These are phyloP conservation scores for Microcyclospora pomicola DNA, from an alignment of 2,329 filamentous ascomycete genomes.

Conservation along the genomic window DNA sequence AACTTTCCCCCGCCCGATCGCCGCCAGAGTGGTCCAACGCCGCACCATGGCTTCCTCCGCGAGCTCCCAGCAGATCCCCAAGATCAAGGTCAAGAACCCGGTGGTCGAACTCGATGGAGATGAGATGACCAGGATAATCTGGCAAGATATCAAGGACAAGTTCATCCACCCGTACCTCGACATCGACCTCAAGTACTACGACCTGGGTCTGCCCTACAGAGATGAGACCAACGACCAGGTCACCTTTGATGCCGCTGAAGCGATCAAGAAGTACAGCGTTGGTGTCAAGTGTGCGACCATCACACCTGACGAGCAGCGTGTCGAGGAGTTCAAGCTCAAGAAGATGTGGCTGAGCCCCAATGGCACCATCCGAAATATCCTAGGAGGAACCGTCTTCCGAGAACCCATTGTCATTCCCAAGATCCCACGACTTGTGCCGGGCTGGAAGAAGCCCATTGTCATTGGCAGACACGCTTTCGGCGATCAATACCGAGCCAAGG, in stretches of 20 bases:
- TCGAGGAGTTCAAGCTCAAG: slow-evolving; percentile 98
- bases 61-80: slow-evolving; percentile 35
- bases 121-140: slow-evolving; percentile 97
- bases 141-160: slow-evolving; percentile 98
- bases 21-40: slow-evolving; percentile 21
- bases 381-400: slow-evolving; percentile 94
- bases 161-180: slow-evolving; percentile 94
- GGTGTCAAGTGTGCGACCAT: slow-evolving; percentile 99
- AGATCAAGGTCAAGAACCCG: slow-evolving; percentile 99
- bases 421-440: slow-evolving; percentile 83
- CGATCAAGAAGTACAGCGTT: slow-evolving; percentile 97
- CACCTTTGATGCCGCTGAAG: slow-evolving; percentile 86
- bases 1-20: slow-evolving; percentile 19
- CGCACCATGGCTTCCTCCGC: slow-evolving; percentile 22
- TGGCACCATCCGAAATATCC: slow-evolving; percentile 61
- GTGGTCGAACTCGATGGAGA: slow-evolving; percentile 93
- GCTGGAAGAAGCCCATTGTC: slow-evolving; percentile 98
- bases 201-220: slow-evolving; percentile 71
- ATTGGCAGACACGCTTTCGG: slow-evolving; percentile 97
- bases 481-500: slow-evolving; percentile 96
- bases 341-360: slow-evolving; percentile 99
- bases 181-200: slow-evolving; percentile 68
- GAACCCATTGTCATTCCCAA: slow-evolving; percentile 94
- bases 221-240: slow-evolving; percentile 95
- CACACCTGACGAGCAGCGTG: slow-evolving; percentile 90